Conservation (phyloP, 2,329 filamentous ascomycete species). For the Colletotrichum shisoi region DNA sequence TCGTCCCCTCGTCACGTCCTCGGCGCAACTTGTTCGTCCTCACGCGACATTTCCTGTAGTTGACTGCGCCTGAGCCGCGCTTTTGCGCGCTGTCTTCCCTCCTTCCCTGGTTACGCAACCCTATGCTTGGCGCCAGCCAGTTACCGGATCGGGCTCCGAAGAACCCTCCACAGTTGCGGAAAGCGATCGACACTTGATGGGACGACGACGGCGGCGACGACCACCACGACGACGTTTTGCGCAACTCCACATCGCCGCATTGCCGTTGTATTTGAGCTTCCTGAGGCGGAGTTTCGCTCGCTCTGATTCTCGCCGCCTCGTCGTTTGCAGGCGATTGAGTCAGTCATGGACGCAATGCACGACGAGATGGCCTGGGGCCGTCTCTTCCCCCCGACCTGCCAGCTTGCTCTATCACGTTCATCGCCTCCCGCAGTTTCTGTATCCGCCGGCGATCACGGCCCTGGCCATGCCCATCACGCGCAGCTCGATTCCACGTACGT, state of each 20-base stretch:
- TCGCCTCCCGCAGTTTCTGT: conserved; percentile 8
- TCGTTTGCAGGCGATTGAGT: conserved; percentile 29
- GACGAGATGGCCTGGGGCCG: conserved; percentile 45
- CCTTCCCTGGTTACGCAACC: not conserved
- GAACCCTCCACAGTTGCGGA: not conserved
- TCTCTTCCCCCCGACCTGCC: conserved; percentile 48
- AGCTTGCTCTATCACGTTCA: conserved; percentile 43
- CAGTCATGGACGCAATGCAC: conserved; percentile 35
- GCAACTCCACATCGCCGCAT: not conserved
- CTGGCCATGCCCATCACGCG: conserved; percentile 40
- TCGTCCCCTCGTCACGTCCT: not conserved
- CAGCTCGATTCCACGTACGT: conserved; percentile 37
- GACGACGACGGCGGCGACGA: not conserved
- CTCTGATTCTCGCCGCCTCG: conserved; percentile 14
- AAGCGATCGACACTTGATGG: not conserved
- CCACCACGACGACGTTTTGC: not conserved
- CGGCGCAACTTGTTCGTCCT: not conserved
- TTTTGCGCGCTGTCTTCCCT: not conserved
- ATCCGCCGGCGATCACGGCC: conserved; percentile 17
- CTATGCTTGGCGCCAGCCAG: not conserved
- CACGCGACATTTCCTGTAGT: not conserved
- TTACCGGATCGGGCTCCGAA: not conserved
- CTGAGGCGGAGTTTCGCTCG: not conserved
- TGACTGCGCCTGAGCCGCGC: not conserved
- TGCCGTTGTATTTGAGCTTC: not conserved